These are phyloP conservation scores for Gossypium aridum DNA, from an alignment of 441 rosid genomes.

Conservation along the genomic window DNA sequence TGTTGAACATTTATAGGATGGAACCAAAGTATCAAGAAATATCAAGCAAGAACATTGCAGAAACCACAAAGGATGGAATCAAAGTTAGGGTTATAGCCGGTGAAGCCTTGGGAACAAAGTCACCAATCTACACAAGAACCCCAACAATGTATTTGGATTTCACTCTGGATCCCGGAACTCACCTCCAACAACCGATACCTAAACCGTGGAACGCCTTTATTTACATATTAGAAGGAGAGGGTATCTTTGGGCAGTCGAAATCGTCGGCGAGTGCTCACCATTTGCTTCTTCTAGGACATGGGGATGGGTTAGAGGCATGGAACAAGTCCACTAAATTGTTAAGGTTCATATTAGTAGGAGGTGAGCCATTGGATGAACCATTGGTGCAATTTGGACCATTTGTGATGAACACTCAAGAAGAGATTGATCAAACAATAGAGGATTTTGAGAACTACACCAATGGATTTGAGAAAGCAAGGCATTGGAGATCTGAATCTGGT, in stretches of 20 bases:
- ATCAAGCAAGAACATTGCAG: conserved; percentile 48
- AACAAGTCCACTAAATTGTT: conserved; percentile 47
- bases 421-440: conserved; percentile 63
- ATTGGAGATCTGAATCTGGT: conserved; percentile 65
- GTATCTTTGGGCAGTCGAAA: conserved; percentile 42
- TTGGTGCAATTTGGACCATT: conserved; percentile 76
- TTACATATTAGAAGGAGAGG: conserved; percentile 72
- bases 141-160: conserved; percentile 90
- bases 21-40: conserved; percentile 85
- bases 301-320: conserved; percentile 72
- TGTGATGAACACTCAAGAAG: conserved; percentile 87
- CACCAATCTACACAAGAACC: conserved; percentile 67
- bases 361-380: conserved; percentile 73
- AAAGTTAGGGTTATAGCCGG: conserved; percentile 79
- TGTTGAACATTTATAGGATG: conserved; percentile 31
- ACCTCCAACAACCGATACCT: conserved; percentile 57
- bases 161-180: conserved; percentile 52
- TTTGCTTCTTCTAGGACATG: conserved; percentile 47
- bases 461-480: conserved; percentile 84
- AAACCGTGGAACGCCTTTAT: conserved; percentile 64
- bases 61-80: conserved; percentile 58
- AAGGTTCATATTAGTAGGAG: conserved; percentile 71
- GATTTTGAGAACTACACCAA: conserved; percentile 66
- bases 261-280: conserved; percentile 45
- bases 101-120: conserved; percentile 66